These are phyloP conservation scores for Torulaspora microellipsoides DNA, from an alignment of 805 yeast species.

Conservation along the genomic window DNA sequence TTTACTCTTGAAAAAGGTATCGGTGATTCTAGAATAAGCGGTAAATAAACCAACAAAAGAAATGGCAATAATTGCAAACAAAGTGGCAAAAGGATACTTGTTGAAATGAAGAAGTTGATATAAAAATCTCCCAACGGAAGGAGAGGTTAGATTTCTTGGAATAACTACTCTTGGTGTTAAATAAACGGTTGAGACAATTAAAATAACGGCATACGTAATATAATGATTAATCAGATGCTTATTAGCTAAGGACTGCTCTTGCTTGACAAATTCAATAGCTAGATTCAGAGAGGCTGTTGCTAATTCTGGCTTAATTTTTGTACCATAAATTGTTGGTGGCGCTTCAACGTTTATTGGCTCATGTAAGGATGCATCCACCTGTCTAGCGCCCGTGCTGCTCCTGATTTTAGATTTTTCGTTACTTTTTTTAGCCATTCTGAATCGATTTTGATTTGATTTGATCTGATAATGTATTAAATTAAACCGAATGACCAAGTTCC, in stretches of 20 bases:
- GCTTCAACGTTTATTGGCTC: conserved; percentile 50
- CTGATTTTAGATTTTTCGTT: conserved; percentile 2
- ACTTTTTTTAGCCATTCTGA: not conserved
- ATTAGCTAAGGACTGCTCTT: conserved; percentile 44
- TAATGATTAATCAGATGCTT: conserved; percentile 45
- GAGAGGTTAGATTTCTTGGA: conserved; percentile 17
- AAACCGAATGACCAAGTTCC: too few relatives aligned
- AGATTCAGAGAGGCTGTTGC: conserved; percentile 58
- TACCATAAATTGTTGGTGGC: conserved; percentile 48
- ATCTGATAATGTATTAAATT: too few relatives aligned
- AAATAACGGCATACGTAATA: conserved; percentile 31
- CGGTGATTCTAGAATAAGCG: conserved; percentile 41
- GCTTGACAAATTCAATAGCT: conserved; percentile 55
- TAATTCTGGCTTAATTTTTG: conserved; percentile 50
- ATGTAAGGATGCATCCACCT: conserved; percentile 48
- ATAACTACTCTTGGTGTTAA: conserved; percentile 18
- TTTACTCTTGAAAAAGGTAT: conserved; percentile 41
- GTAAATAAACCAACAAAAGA: conserved; percentile 37
- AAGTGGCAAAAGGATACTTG: conserved; percentile 8
- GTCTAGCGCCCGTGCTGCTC: conserved; percentile 31
- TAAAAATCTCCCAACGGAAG: conserved; percentile 21
- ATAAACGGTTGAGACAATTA: conserved; percentile 19
- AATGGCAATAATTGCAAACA: conserved; percentile 25
- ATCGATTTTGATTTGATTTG: too few relatives aligned
- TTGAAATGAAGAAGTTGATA: conserved; percentile 26